Evolutionary conservation across 768 basidiomycete species (phyloP).

Genomic region (Boletus rufocinnamomeus): DNA sequence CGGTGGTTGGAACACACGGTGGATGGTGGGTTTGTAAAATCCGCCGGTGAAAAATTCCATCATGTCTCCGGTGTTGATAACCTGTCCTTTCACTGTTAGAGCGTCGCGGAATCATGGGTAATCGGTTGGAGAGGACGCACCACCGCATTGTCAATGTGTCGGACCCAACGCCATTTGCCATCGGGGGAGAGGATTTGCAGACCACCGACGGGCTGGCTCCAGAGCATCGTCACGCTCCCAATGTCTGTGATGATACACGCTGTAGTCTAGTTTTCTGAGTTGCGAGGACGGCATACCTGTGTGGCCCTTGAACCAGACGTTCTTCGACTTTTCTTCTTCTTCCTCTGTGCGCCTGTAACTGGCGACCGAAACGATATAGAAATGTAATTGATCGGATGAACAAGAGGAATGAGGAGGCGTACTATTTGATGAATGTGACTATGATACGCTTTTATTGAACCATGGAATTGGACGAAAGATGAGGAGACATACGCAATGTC

Average conservation of each 20-base stretch:
- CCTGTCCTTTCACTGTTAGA: slow-evolving; percentile 35
- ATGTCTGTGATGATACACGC: slow-evolving; percentile 45
- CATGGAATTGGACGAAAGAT: neutral
- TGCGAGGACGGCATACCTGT: slow-evolving; percentile 39
- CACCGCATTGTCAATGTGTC: slow-evolving; percentile 57
- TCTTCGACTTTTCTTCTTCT: slow-evolving; percentile 51
- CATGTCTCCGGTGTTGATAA: slow-evolving; percentile 60
- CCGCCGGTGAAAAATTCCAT: slow-evolving; percentile 61
- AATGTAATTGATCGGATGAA: neutral
- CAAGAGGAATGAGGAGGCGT: slow-evolving; percentile 10
- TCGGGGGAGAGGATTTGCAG: slow-evolving; percentile 46
- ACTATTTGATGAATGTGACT: slow-evolving; percentile 73
- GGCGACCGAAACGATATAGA: neutral
- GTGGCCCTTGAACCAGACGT: slow-evolving; percentile 62
- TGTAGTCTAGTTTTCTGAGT: neutral
- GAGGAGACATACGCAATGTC: slow-evolving; percentile 36
- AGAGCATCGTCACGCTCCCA: too few relatives aligned
- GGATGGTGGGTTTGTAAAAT: slow-evolving; percentile 58
- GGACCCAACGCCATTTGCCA: slow-evolving; percentile 58
- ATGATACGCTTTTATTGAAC: neutral
- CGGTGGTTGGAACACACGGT: slow-evolving; percentile 61
- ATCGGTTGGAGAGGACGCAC: slow-evolving; percentile 31
- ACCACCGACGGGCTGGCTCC: too few relatives aligned
- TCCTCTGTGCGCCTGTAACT: slow-evolving; percentile 52
- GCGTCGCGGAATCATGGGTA: neutral